Base-by-base conservation (phyloP, 106 monocot genomes). In the Dioscorea dumetorum region DNA sequence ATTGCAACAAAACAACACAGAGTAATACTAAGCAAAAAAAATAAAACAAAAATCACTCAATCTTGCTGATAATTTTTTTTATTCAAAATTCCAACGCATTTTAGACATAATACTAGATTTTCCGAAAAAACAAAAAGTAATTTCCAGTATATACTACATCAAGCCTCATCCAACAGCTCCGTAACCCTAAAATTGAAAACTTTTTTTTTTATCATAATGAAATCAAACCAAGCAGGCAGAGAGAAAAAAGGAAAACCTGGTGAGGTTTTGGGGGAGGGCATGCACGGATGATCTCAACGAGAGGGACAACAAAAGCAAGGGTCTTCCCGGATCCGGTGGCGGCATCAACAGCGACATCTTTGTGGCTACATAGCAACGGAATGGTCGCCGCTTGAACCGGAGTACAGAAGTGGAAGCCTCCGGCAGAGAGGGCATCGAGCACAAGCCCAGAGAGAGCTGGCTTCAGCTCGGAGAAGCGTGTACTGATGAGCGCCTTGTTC, bases 251-350 rank as follows among this genome's bases (percentile, higher is more conserved):
- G 23, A 16, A 2, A 15, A 99, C 89, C 92, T 92, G 84, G 50
- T 99, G 84, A 14, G 82, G 72, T 54, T 90, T 99, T 23, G 80
- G 85, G 19, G 78, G 2, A 48, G 4, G 81, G 33, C 78, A 63
- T 76, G 17, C 87, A 10, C 84, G 82, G 57, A 99, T 77, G 56
- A 99, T 99, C 81, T 99, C 90, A 41, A 84, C 86, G 41, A 90
- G 71, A 9, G 97, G 92, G 15, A 92, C 57, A 33, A 92, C 80
- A 60, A 99, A 99, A 4, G 97, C 82, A 9, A 99, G 81, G 50
- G 97, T 99, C 67, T 99, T 99, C 10, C 89, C 97, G 9, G 92
- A 99, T 0, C 97, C 95, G 13, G 97, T 97, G 62, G 91, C 86
- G 60, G 97, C 97, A 66, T 97, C 97, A 24, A 97, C 92, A 65